These are phyloP conservation scores for Malassezia yamatoensis DNA, from an alignment of 1,284 basidiomycete species.

Conservation along the genomic window DNA sequence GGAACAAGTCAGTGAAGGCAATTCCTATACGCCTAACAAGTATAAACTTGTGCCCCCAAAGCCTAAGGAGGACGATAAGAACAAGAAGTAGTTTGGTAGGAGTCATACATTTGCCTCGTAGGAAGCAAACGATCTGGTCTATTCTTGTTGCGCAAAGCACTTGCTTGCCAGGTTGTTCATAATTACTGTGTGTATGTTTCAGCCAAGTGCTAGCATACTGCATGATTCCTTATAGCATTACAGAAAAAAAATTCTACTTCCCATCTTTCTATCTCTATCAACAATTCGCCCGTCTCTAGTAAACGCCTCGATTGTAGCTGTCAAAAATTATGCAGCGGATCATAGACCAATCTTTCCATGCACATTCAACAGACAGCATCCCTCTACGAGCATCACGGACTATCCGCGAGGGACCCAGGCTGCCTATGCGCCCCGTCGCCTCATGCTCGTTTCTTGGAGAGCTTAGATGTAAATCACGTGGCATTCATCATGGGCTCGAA, in stretches of 20 bases:
- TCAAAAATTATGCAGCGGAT: conserved; percentile 11
- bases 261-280: no score
- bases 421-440: conserved; percentile 17
- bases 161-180: no score
- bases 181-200: no score
- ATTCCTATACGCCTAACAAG: conserved; percentile 55
- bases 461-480: conserved; percentile 4
- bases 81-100: conserved; percentile 29
- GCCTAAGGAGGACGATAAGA: conserved; percentile 46
- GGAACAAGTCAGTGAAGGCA: conserved; percentile 89
- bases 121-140: no score
- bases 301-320: conserved; percentile 5
- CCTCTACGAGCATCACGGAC: conserved; percentile 9
- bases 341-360: conserved; percentile 10
- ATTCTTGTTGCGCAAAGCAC: no score
- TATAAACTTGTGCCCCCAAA: conserved; percentile 50
- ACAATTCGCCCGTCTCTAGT: no score
- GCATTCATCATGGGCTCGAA: neutral
- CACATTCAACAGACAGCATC: conserved; percentile 17
- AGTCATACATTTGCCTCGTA: neutral
- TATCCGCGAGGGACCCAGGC: conserved; percentile 15
- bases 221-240: neutral
- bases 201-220: neutral
- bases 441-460: conserved; percentile 3
- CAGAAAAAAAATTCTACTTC: neutral